Percentiles rank a stretch among this genome's conserved stretches.
Evolutionary conservation across 768 basidiomycete genomes (phyloP).

Genomic region (Hypholoma sublateritium): DNA sequence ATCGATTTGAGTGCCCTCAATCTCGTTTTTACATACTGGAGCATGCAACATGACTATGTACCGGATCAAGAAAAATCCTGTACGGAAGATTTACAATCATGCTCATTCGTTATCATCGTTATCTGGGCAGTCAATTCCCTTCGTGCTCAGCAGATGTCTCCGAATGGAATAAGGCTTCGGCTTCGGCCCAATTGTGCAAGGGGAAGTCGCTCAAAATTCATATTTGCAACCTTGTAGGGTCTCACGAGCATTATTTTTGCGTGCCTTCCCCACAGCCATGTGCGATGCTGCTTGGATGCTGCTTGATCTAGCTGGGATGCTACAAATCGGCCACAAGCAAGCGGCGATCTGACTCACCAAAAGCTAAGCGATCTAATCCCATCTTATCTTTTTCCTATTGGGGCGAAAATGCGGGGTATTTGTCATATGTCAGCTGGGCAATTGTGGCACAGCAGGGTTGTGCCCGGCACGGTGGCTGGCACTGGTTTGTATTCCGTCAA

Average conservation of each 20-base stretch:
- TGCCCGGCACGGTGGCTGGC: conserved; percentile 13
- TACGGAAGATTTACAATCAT: too few species aligned
- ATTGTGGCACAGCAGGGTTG: conserved; percentile 6
- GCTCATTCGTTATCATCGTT: too few species aligned
- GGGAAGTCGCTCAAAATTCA: neutral
- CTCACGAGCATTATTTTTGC: neutral
- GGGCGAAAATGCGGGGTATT: conserved; percentile 30
- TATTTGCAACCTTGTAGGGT: neutral
- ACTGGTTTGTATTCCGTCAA: neutral
- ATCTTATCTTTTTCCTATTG: conserved; percentile 19
- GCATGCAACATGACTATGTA: too few species aligned
- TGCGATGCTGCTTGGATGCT: neutral
- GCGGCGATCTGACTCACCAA: neutral
- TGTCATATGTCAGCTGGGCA: conserved; percentile 14
- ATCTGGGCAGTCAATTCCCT: too few species aligned
- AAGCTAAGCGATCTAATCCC: conserved; percentile 11
- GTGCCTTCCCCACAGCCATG: neutral
- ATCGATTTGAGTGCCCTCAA: too few species aligned
- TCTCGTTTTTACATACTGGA: too few species aligned
- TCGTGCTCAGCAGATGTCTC: too few species aligned
- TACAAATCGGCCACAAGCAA: too few species aligned
- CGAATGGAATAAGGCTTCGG: neutral
- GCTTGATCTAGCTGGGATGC: neutral
- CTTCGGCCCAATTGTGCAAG: neutral
- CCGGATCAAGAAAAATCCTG: too few species aligned